These are phyloP conservation scores for Debaryomyces tyrocola DNA, from an alignment of 805 yeast genomes.

Conservation along the genomic window DNA sequence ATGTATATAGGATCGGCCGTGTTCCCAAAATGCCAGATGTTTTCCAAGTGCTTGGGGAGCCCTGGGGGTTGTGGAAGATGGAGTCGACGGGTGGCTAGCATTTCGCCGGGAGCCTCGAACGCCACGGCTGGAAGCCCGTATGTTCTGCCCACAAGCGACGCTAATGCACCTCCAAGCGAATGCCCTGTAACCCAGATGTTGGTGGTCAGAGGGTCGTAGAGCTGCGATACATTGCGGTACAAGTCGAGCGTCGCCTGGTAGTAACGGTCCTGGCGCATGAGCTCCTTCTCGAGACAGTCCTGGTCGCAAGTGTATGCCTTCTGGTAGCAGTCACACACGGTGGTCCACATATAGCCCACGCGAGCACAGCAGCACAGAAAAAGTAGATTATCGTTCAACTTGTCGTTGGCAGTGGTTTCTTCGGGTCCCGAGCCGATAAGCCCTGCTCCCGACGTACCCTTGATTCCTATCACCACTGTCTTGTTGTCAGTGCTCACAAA, in stretches of 20 bases:
- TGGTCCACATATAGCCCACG: conserved; percentile 85
- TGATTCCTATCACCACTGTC: conserved; percentile 74
- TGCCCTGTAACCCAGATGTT: conserved; percentile 93
- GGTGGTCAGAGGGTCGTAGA: conserved; percentile 63
- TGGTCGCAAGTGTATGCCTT: conserved; percentile 86
- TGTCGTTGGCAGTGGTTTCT: conserved; percentile 81
- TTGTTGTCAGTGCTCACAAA: conserved; percentile 60
- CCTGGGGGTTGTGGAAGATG: conserved; percentile 96
- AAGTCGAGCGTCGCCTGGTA: conserved; percentile 78
- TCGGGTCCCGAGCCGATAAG: conserved; percentile 47
- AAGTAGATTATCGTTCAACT: conserved; percentile 79
- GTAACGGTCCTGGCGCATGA: conserved; percentile 74
- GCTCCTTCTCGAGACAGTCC: conserved; percentile 76
- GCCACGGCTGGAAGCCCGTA: conserved; percentile 88
- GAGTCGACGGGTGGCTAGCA: conserved; percentile 75
- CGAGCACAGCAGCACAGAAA: conserved; percentile 97
- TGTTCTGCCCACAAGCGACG: conserved; percentile 80
- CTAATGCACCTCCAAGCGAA: conserved; percentile 88
- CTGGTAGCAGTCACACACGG: conserved; percentile 92
- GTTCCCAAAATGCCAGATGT: conserved; percentile 93
- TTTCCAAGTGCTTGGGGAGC: conserved; percentile 69
- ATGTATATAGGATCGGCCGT: conserved; percentile 95
- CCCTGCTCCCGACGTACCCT: conserved; percentile 88
- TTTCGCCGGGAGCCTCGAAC: conserved; percentile 92
- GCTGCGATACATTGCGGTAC: conserved; percentile 63